Evolutionary conservation across 352 stramenopile genomes (phyloP), one percentile per base, ranked within the genome.

Genomic region (Phytophthora megakarya): DNA sequence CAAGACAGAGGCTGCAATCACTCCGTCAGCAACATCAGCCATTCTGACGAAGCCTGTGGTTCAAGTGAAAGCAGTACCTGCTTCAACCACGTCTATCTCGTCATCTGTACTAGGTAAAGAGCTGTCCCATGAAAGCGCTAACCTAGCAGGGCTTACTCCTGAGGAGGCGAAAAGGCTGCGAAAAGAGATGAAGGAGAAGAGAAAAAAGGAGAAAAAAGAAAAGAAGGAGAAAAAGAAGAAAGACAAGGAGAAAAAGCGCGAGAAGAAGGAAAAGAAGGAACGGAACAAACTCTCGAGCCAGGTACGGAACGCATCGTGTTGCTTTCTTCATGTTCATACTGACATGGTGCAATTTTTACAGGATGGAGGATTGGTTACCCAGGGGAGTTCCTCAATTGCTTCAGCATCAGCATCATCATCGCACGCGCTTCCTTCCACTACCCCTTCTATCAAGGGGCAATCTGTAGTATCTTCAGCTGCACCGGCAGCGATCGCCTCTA

Each of bases 161-260:
- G 70, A 77, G 28, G 60, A 77, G 40, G 45, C 57, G 22, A 76
- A 76, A 57, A 55, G 43, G 33, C 26, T 77, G 15, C 66, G 66
- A 15, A 88, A 78, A 28, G 65, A 80, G 26, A 79, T 81, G 53
- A 88, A 85, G 25, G 71, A 87, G 49, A 80, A 88, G 16, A 76
- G 78, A 11, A 79, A 86, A 44, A 80, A 89, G 23, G 85, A 86
- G 42, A 86, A 93, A 33, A 78, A 85, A 51, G 79, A 86, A 39
- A 81, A 93, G 30, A 79, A 92, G 26, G 81, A 91, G 39, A 85
- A 92, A 44, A 86, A 88, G 54, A 78, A 85, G 72, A 89, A 66
- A 46, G 72, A 88, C 35, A 77, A 89, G 52, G 67, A 80, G n/a
- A 79, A 71, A 80, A 68, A 70, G 43, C 77, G 84, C 15, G 64